These are phyloP conservation scores for Naganishia antarctica DNA, from an alignment of 768 basidiomycete species.

Conservation along the genomic window DNA sequence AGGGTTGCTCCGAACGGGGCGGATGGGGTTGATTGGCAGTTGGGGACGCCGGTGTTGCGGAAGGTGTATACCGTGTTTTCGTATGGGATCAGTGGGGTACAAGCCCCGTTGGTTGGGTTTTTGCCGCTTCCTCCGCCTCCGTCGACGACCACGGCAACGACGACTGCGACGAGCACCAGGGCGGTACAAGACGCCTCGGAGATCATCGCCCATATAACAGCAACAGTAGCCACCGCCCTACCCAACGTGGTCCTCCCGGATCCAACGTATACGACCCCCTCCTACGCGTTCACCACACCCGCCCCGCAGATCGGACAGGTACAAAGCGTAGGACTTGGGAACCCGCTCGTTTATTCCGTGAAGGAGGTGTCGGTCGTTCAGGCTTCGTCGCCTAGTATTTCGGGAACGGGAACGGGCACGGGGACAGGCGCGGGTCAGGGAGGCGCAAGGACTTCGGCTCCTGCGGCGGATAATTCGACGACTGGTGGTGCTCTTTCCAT, in stretches of 20 bases:
- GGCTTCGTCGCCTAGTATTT: neutral
- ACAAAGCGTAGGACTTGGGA: slow-evolving; percentile 26
- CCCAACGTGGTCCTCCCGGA: slow-evolving; percentile 30
- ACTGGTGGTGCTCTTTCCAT: no score
- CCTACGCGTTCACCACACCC: slow-evolving; percentile 26
- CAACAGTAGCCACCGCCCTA: slow-evolving; percentile 23
- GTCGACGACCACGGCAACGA: slow-evolving; percentile 1
- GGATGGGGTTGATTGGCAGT: slow-evolving; percentile 47
- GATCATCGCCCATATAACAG: slow-evolving; percentile 15
- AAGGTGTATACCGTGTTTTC: slow-evolving; percentile 43
- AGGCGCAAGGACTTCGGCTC: neutral
- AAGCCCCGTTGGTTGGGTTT: slow-evolving; percentile 45
- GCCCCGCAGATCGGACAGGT: slow-evolving; percentile 2
- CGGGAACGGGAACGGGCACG: neutral
- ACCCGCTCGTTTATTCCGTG: slow-evolving; percentile 20
- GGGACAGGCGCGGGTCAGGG: neutral
- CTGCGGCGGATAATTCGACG: neutral
- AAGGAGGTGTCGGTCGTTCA: slow-evolving; percentile 18
- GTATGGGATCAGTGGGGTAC: slow-evolving; percentile 41
- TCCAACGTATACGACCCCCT: slow-evolving; percentile 27
- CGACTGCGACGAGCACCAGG: slow-evolving; percentile 18
- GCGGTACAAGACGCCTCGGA: slow-evolving; percentile 21
- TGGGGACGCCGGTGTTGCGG: slow-evolving; percentile 44
- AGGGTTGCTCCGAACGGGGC: slow-evolving; percentile 35
- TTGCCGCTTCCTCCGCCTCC: slow-evolving; percentile 32